These are phyloP conservation scores for Pseudocercospora eumusae DNA, from an alignment of 2,329 filamentous ascomycete genomes.

Conservation along the genomic window DNA sequence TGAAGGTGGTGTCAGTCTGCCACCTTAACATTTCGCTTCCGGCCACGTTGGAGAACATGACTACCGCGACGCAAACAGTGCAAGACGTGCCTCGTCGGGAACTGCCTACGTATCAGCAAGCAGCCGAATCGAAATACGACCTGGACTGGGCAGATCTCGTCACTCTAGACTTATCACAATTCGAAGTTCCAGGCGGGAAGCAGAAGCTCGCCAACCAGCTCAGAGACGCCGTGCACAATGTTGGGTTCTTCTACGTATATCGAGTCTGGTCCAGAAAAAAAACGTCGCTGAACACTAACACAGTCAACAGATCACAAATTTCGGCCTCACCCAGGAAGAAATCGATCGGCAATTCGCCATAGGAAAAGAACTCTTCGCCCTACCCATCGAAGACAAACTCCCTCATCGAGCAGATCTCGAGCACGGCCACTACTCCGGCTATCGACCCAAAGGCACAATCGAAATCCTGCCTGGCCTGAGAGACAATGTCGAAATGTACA, in stretches of 20 bases:
- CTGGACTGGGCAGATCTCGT: conserved; percentile 57
- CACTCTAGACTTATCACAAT: conserved; percentile 59
- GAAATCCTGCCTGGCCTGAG: conserved; percentile 36
- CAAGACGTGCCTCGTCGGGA: conserved; percentile 19
- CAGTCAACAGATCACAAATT: conserved; percentile 51
- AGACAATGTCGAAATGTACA: conserved; percentile 62
- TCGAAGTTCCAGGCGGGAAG: conserved; percentile 57
- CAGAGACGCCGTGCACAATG: conserved; percentile 52
- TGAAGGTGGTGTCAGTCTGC: background rate
- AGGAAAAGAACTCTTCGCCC: conserved; percentile 59
- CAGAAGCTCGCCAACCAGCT: conserved; percentile 57
- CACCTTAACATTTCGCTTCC: background rate
- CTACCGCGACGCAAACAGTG: conserved; percentile 25
- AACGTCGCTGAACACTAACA: background rate
- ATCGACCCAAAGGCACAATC: conserved; percentile 30
- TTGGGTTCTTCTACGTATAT: conserved; percentile 63
- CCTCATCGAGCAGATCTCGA: conserved; percentile 50
- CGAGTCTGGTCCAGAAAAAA: background rate
- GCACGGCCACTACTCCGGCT: conserved; percentile 39
- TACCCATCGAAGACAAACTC: conserved; percentile 61
- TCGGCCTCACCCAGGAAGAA: conserved; percentile 61
- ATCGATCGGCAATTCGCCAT: conserved; percentile 64
- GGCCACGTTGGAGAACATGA: too few relatives aligned
- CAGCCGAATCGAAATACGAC: conserved; percentile 28
- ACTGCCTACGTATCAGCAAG: conserved; percentile 29